Conservation (phyloP, 805 yeast species). For the Yamadazyma laniorum region DNA sequence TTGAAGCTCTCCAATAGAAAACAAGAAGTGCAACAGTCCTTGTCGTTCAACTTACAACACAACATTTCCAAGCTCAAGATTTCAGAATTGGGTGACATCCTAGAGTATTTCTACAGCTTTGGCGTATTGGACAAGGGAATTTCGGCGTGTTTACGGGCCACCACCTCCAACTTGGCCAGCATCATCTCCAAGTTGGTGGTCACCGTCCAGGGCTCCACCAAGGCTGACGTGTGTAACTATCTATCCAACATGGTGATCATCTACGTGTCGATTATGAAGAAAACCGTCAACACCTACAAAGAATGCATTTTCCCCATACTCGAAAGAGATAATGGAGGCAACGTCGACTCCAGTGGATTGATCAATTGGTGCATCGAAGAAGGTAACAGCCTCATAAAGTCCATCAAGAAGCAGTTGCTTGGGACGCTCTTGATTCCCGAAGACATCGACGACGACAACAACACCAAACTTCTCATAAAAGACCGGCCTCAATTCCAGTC, state of each 20-base stretch:
- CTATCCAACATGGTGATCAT: constrained; percentile 39
- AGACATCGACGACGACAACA: constrained; percentile 14
- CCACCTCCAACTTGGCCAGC: constrained; percentile 28
- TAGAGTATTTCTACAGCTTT: constrained; percentile 36
- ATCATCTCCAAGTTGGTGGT: constrained; percentile 36
- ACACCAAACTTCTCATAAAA: constrained; percentile 32
- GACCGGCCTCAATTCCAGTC: constrained; percentile 44
- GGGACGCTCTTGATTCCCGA: constrained; percentile 51
- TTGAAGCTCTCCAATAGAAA: constrained; percentile 40
- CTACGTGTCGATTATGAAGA: constrained; percentile 44
- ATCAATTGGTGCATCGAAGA: constrained; percentile 77
- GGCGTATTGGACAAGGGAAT: constrained; percentile 38
- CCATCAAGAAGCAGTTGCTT: constrained; percentile 65
- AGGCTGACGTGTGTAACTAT: constrained; percentile 42
- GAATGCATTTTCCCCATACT: constrained; percentile 46
- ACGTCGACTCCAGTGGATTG: constrained; percentile 51
- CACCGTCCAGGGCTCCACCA: constrained; percentile 42
- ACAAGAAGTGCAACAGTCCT: constrained; percentile 33
- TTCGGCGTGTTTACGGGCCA: constrained; percentile 31
- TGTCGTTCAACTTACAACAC: constrained; percentile 38
- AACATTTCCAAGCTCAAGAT: constrained; percentile 30
- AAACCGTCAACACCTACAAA: constrained; percentile 55
- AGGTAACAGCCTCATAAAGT: constrained; percentile 54
- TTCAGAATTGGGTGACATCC: constrained; percentile 30
- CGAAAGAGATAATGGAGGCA: constrained; percentile 26